Evolutionary conservation across 1,139 yeast genomes (phyloP).

Genomic region (Yamadazyma pseudoaaseri): DNA sequence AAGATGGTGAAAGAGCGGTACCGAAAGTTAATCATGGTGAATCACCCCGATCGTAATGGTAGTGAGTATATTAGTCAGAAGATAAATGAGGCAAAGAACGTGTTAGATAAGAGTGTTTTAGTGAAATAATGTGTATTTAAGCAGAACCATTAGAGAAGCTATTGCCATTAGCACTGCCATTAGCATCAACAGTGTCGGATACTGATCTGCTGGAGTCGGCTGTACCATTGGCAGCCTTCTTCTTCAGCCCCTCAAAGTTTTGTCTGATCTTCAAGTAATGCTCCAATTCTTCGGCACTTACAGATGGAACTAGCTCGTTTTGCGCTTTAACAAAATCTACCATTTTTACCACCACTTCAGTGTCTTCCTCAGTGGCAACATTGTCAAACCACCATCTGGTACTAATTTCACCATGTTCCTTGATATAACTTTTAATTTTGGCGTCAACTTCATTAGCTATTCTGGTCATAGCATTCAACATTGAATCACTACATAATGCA

Average conservation of each 20-base stretch:
- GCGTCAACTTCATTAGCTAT: conserved; percentile 75
- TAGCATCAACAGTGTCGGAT: no score
- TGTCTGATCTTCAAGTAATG: conserved; percentile 78
- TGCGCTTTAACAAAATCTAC: conserved; percentile 78
- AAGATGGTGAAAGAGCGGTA: conserved; percentile 53
- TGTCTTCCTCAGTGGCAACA: conserved; percentile 66
- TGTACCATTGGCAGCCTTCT: conserved; percentile 9
- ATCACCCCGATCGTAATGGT: conserved; percentile 80
- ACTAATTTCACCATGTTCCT: conserved; percentile 41
- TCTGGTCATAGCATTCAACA: conserved; percentile 93
- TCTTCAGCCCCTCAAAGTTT: conserved; percentile 66
- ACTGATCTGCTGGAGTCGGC: no score
- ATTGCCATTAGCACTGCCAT: conserved; percentile 2
- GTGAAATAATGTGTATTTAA: no score
- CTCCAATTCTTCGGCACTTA: conserved; percentile 79
- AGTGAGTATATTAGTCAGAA: conserved; percentile 69
- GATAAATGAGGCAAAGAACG: conserved; percentile 72
- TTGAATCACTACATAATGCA: conserved; percentile 91
- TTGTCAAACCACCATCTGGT: conserved; percentile 93
- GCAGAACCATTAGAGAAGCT: not conserved
- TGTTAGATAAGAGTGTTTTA: conserved; percentile 57
- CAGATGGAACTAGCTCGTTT: conserved; percentile 73
- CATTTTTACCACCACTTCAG: conserved; percentile 63
- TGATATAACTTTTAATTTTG: conserved; percentile 57
- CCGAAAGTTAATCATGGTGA: conserved; percentile 60